phyloP scores from a whole-genome alignment of 2,329 filamentous ascomycete species.

The Stagonosporopsis cucurbitacearum region DNA sequence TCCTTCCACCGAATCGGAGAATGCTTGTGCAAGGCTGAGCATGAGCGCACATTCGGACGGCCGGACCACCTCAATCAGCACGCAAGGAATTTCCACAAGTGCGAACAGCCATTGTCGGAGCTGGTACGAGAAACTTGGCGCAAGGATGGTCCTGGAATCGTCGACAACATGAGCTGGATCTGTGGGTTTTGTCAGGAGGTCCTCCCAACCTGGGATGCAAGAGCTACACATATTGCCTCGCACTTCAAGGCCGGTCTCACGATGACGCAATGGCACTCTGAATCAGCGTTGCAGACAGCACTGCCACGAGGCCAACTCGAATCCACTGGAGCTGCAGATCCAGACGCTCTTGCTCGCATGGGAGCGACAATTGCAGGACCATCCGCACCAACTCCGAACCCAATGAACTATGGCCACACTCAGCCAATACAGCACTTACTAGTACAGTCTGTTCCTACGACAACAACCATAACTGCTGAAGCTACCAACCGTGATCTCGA shows the following conservation, averaged over 20 bases:
- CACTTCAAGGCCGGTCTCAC: slow-evolving; percentile 44
- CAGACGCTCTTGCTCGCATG: slow-evolving; percentile 2
- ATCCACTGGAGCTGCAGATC: not conserved
- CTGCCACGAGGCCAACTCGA: not conserved
- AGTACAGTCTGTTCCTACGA: not conserved
- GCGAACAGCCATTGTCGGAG: slow-evolving; percentile 26
- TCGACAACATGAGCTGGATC: slow-evolving; percentile 28
- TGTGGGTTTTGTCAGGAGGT: slow-evolving; percentile 42
- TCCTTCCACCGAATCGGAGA: slow-evolving; percentile 39
- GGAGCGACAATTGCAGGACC: slow-evolving; percentile 6
- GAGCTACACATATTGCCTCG: slow-evolving; percentile 41
- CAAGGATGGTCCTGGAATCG: slow-evolving; percentile 21
- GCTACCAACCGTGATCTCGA: not conserved
- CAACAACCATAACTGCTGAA: not conserved
- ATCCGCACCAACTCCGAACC: not conserved
- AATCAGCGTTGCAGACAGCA: not conserved
- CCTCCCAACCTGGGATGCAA: slow-evolving; percentile 36
- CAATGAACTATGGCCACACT: not conserved
- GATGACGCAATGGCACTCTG: slow-evolving; percentile 35
- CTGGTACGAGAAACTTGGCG: slow-evolving; percentile 40
- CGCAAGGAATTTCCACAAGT: slow-evolving; percentile 42
- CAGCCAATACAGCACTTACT: not conserved
- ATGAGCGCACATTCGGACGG: slow-evolving; percentile 42
- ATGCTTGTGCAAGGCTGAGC: slow-evolving; percentile 33
- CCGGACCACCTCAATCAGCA: slow-evolving; percentile 46